These are phyloP conservation scores for Leccinellum albellum DNA, from an alignment of 768 basidiomycete species.

Conservation along the genomic window DNA sequence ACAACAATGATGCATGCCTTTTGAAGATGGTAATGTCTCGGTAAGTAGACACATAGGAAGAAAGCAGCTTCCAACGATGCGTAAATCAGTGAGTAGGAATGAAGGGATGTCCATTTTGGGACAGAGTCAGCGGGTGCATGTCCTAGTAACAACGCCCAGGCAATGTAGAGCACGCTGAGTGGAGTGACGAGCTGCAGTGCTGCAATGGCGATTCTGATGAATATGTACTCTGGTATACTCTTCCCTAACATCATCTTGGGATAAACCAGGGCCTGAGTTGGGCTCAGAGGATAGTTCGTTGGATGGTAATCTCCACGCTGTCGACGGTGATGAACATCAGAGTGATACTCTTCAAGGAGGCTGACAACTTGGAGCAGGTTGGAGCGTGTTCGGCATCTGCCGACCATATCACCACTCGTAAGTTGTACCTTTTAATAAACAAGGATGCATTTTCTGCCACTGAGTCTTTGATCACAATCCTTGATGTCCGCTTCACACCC, in stretches of 20 bases:
- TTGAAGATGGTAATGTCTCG: conserved; percentile 44
- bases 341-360: too few species aligned
- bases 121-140: neutral
- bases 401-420: neutral
- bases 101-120: conserved; percentile 5
- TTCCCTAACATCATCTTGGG: conserved; percentile 43
- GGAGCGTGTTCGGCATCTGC: neutral
- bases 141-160: conserved; percentile 16
- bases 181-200: conserved; percentile 49
- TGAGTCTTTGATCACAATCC: too few species aligned
- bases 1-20: conserved; percentile 27
- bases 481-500: too few species aligned
- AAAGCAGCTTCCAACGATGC: conserved; percentile 46
- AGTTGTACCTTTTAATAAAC: too few species aligned
- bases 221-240: conserved; percentile 47
- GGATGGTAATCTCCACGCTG: neutral
- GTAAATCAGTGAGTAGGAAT: conserved; percentile 23
- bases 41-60: conserved; percentile 47
- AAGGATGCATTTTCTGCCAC: too few species aligned
- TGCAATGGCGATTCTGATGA: conserved; percentile 46
- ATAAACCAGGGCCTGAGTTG: neutral
- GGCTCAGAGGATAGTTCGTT: neutral
- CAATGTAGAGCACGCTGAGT: conserved; percentile 40
- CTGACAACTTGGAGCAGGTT: too few species aligned
- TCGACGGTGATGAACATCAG: neutral